Evolutionary conservation across 2,329 filamentous ascomycete species (phyloP), one percentile per base, ranked within the genome.

Genomic region (Trichocomaceae sp.): DNA sequence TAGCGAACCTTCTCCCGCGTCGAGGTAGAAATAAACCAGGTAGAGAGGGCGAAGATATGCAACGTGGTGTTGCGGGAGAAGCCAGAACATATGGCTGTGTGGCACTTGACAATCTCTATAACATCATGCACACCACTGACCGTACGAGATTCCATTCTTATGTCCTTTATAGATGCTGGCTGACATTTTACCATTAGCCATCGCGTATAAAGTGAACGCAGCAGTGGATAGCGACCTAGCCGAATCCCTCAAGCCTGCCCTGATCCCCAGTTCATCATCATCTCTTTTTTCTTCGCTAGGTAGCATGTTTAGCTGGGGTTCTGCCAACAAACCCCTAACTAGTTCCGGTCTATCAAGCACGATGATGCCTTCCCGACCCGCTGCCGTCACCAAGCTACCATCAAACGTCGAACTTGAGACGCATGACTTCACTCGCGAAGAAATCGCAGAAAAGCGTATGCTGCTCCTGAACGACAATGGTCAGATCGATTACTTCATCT

Each of bases 61-160:
- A 78, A 13, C 78, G 79, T 5, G 77, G 78, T 6, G 81, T 97
- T 31, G 86, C 86, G n/a, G 88, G 87, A n/a, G 82, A 90, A 41
- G 79, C 79, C 17, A 90, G 88, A 29, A 82, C 78, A 5, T 96
- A 95, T 68, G 93, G 93, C 17, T 97, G 93, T 69, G 76, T 97
- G 26, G 89, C 92, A 0, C 87, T 97, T 1, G 90, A 97, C 73
- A 99, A 97, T 68, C 81, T 99, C 55, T 99, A 97, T 77, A 99
- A 99, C 64, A 82, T 99, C 59, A 82, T 97, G 66, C 84, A 86
- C 61, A 81, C 82, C 33, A 85, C 84, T 57, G 84, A 87, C 59
- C 83, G 72, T 75, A 68, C 57, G 70, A 59, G 13, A 33, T 12
- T 29, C 19, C 23, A 13, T 5, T 19, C 23, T 20, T 6, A 5